Evolutionary conservation across 1,284 basidiomycete genomes (phyloP).

Genomic region (Leccinum insolens): DNA sequence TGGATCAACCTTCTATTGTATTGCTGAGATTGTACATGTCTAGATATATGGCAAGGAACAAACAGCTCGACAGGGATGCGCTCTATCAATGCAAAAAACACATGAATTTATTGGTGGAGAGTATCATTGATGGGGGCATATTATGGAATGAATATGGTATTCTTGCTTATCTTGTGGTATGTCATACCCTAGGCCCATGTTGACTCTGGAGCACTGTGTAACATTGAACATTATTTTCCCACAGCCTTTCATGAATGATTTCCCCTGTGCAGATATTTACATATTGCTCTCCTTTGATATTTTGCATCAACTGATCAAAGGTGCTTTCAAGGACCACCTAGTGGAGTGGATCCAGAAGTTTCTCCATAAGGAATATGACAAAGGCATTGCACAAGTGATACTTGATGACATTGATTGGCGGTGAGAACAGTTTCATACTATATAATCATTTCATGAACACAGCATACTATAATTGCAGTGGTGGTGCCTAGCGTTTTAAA

Average conservation of each 20-base stretch:
- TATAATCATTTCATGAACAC: too few species aligned
- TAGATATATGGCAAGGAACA: not conserved
- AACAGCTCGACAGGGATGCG: not conserved
- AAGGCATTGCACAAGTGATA: not conserved
- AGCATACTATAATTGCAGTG: not conserved
- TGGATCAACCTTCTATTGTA: too few species aligned
- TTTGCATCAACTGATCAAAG: not conserved
- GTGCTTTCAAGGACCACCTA: not conserved
- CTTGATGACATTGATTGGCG: not conserved
- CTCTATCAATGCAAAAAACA: not conserved
- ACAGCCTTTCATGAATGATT: constrained; percentile 6
- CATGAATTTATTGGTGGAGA: not conserved
- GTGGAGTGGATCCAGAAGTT: not conserved
- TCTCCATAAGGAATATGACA: not conserved
- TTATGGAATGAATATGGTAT: constrained; percentile 3
- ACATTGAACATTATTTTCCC: not conserved
- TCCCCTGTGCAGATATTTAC: not conserved
- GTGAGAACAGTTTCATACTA: not conserved
- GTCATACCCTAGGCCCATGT: not conserved
- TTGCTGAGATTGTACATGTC: too few species aligned
- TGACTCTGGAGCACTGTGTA: too few species aligned
- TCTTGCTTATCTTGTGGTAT: not conserved
- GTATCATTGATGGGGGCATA: not conserved
- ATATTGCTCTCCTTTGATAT: not conserved
- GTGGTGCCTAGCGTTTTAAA: not conserved